Base-by-base conservation (phyloP, 2,329 filamentous ascomycete genomes). In the Colletotrichum orbiculare region DNA sequence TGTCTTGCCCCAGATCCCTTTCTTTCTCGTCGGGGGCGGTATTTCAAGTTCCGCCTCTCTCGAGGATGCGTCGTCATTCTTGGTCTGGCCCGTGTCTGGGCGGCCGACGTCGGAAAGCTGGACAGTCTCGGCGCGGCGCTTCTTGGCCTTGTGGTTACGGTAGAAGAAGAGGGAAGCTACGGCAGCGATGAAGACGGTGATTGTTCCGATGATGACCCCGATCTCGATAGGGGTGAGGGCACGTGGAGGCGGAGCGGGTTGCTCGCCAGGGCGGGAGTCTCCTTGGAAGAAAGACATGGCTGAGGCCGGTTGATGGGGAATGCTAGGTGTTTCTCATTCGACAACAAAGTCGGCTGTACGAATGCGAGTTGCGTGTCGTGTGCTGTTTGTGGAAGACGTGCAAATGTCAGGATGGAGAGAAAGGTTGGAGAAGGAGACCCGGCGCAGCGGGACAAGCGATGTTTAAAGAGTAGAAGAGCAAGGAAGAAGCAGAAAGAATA, bases 201-300 rank as follows among this genome's bases (percentile, higher is more conserved):
- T 66, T 11, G 68, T 67, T 25, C 65, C 72, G 33, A 69, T 66
- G n/a, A 75, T 70, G 55, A 73, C 65, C 4, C 70, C 74, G 38
- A 75, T 70, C 54, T 76, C 74, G 35, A 71, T 54, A 17, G 69
- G 54, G 8, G 67, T 71, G 61, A 73, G 72, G 47, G 54, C 61
- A 15, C 62, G 55, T 6, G 60, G 54, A 34, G 67, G 53, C 34
- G 56, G 54, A 8, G 66, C 57, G 6, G 67, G 52, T 17, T 53
- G 52, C 41, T 68, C 49, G 45, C 66, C 53, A 2, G 54, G 59
- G 17, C 67, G 60, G 12, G 60, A 55, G 54, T 68, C 60, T 49
- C 65, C 61, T 38, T 67, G 55, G 52, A 55, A 68, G 52, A 68
- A 68, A 34, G 66, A 68, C 66, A 68, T 68, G 41, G 2, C 46